Evolutionary conservation across 1,284 basidiomycete genomes (phyloP).

Genomic region (Quambalaria eucalypti): DNA sequence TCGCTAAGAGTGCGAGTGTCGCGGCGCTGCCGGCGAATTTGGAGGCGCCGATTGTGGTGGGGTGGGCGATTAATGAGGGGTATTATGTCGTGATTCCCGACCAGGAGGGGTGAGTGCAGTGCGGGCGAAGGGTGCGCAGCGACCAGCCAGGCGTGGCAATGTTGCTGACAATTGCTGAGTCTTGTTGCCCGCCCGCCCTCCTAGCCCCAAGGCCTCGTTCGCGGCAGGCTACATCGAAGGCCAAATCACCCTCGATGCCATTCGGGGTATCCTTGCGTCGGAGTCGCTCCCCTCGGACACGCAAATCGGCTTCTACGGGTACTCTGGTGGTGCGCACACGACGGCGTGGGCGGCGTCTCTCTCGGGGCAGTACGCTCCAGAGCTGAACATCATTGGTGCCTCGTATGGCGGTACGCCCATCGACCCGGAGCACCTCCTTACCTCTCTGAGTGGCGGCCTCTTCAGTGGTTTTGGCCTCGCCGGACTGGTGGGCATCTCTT

Average conservation of each 20-base stretch:
- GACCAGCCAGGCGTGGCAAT: conserved; percentile 11
- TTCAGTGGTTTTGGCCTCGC: conserved; percentile 30
- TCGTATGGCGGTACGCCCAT: conserved; percentile 31
- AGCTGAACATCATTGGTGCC: conserved; percentile 11
- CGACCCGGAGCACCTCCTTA: conserved; percentile 17
- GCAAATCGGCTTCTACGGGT: conserved; percentile 9
- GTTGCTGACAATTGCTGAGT: conserved; percentile 24
- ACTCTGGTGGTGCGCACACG: conserved; percentile 12
- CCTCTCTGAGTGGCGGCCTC: conserved; percentile 16
- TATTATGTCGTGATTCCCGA: conserved; percentile 38
- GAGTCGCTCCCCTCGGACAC: neutral
- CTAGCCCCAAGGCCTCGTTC: conserved; percentile 9
- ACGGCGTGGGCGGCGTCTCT: conserved; percentile 9
- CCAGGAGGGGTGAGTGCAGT: conserved; percentile 20
- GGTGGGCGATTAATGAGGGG: conserved; percentile 28
- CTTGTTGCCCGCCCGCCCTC: conserved; percentile 23
- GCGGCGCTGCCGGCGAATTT: neutral
- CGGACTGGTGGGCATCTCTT: conserved; percentile 21
- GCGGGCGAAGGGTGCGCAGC: conserved; percentile 10
- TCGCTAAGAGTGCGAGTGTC: neutral
- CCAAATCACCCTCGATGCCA: conserved; percentile 5
- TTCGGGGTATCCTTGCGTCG: neutral
- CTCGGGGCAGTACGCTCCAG: conserved; percentile 6
- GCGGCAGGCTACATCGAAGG: conserved; percentile 8
- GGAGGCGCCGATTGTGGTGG: conserved; percentile 14